Evolutionary conservation across 2,329 filamentous ascomycete genomes (phyloP).

Genomic region (Claviceps pazoutovae): DNA sequence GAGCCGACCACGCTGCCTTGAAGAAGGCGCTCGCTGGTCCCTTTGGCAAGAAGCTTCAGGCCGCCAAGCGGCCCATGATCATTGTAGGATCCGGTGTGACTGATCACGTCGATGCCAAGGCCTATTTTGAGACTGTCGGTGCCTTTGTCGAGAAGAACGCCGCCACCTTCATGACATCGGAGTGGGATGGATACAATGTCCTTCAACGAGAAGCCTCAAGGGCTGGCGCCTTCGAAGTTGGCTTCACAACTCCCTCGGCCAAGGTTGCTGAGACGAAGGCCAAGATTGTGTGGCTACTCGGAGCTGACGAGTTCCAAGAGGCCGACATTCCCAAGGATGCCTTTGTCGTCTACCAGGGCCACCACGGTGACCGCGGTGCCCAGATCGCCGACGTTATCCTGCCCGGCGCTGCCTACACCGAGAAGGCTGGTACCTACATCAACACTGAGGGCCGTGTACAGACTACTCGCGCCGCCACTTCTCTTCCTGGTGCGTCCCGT

Average conservation of each 20-base stretch:
- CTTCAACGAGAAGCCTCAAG: slow-evolving; percentile 88
- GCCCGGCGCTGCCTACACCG: slow-evolving; percentile 88
- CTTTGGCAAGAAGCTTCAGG: slow-evolving; percentile 84
- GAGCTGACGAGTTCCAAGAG: slow-evolving; percentile 78
- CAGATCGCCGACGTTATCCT: slow-evolving; percentile 89
- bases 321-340: slow-evolving; percentile 87
- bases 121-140: slow-evolving; percentile 84
- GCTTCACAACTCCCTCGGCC: slow-evolving; percentile 75
- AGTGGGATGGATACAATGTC: slow-evolving; percentile 97
- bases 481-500: slow-evolving; percentile 74
- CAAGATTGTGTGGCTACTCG: slow-evolving; percentile 94
- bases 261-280: slow-evolving; percentile 72
- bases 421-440: slow-evolving; percentile 91
- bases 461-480: slow-evolving; percentile 80
- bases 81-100: slow-evolving; percentile 85
- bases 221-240: slow-evolving; percentile 87
- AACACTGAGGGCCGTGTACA: slow-evolving; percentile 97
- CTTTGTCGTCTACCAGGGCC: slow-evolving; percentile 95
- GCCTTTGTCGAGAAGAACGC: slow-evolving; percentile 88
- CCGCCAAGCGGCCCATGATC: slow-evolving; percentile 89
- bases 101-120: slow-evolving; percentile 82
- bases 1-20: slow-evolving; percentile 61
- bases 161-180: slow-evolving; percentile 68
- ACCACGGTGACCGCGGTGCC: slow-evolving; percentile 89
- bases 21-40: slow-evolving; percentile 74